These are phyloP conservation scores for Arachis hypogaea DNA, from an alignment of 306 rosid genomes.

Conservation along the genomic window DNA sequence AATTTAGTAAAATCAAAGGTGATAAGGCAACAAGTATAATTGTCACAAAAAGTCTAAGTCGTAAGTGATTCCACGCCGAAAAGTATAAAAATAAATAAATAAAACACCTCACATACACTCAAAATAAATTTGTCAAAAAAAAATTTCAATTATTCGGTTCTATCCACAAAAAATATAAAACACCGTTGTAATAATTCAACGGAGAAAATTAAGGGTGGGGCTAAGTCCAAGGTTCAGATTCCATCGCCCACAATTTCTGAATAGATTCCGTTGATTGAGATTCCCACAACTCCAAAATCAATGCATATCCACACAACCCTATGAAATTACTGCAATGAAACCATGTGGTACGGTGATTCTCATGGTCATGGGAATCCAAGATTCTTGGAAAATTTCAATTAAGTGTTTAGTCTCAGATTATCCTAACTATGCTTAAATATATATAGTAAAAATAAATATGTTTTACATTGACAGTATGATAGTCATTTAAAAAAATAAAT, in stretches of 20 bases:
- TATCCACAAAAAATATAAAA: background rate
- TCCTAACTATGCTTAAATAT: background rate
- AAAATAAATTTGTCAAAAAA: too few species aligned
- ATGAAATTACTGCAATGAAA: background rate
- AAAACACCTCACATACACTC: too few species aligned
- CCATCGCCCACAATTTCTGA: slow-evolving; percentile 29
- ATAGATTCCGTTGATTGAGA: background rate
- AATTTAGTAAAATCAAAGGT: background rate
- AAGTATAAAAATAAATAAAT: background rate
- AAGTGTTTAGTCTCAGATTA: background rate
- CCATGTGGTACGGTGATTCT: slow-evolving; percentile 19
- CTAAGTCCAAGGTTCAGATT: slow-evolving; percentile 35
- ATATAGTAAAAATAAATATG: background rate
- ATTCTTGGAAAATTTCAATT: slow-evolving; percentile 15
- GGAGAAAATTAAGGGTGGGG: background rate
- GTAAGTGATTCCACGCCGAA: background rate
- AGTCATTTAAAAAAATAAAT: too few species aligned
- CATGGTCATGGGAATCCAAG: slow-evolving; percentile 2
- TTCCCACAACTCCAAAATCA: background rate
- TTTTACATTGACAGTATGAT: too few species aligned
- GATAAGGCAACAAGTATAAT: background rate
- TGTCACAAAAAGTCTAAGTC: background rate
- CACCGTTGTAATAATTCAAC: slow-evolving; percentile 16
- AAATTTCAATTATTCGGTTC: background rate
- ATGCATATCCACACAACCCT: background rate